Conservation (phyloP, 108 stramenopile genomes). For the Cylindrotheca fusiformis region DNA sequence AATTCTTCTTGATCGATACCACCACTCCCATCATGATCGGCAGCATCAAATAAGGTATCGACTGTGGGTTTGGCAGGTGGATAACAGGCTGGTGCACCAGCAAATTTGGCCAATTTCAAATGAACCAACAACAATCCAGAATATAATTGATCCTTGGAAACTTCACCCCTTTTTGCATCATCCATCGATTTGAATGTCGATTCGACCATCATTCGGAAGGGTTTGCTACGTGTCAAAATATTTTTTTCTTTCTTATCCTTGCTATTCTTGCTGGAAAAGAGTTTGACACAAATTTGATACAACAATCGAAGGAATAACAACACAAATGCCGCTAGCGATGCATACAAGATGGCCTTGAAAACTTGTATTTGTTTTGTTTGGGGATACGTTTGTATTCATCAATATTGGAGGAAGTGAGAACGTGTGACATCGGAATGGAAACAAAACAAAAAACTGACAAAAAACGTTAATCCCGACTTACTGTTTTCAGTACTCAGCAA, state of each 20-base stretch:
- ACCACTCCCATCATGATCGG: constrained; percentile 42
- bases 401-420: too few species aligned
- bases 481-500: too few species aligned
- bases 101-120: constrained; percentile 51
- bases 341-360: not conserved
- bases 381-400: too few species aligned
- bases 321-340: not conserved
- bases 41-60: constrained; percentile 46
- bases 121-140: constrained; percentile 50
- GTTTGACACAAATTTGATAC: not conserved
- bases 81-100: constrained; percentile 51
- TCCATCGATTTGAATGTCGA: constrained; percentile 28
- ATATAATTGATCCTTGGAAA: constrained; percentile 42
- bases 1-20: constrained; percentile 47
- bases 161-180: constrained; percentile 13
- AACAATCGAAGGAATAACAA: not conserved
- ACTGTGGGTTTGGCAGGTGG: not conserved
- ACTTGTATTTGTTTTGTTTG: too few species aligned
- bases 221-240: constrained; percentile 20
- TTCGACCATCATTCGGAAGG: constrained; percentile 24
- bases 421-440: too few species aligned
- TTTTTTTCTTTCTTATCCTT: constrained; percentile 8
- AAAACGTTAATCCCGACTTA: too few species aligned
- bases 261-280: not conserved
- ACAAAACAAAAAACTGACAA: too few species aligned